Conservation (phyloP, 208 protist species). For the Crithidia sp. region DNA sequence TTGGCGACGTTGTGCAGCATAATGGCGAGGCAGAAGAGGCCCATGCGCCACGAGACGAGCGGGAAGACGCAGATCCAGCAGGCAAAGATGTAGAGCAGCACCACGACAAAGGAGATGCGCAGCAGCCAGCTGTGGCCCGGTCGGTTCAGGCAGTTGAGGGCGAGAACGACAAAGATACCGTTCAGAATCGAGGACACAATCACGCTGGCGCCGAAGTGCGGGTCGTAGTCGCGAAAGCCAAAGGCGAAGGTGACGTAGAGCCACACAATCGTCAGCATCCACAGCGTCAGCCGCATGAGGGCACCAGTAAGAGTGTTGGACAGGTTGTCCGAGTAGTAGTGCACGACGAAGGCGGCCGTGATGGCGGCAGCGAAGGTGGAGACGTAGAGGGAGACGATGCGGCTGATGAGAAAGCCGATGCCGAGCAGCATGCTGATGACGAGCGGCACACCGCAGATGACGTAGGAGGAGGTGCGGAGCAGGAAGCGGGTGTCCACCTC, state of each 20-base stretch:
- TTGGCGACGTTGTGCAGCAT: slow-evolving; percentile 66
- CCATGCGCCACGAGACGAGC: slow-evolving; percentile 51
- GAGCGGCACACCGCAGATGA: slow-evolving; percentile 65
- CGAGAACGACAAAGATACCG: slow-evolving; percentile 40
- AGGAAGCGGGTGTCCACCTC: slow-evolving; percentile 33
- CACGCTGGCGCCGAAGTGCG: slow-evolving; percentile 41
- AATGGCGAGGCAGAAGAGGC: slow-evolving; percentile 66
- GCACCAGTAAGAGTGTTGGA: slow-evolving; percentile 45
- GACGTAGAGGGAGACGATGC: slow-evolving; percentile 50
- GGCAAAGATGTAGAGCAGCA: slow-evolving; percentile 51
- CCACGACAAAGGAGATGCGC: slow-evolving; percentile 41
- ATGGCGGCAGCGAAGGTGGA: slow-evolving; percentile 38
- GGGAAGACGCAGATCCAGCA: slow-evolving; percentile 66
- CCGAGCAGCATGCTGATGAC: slow-evolving; percentile 64
- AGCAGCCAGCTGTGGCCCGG: slow-evolving; percentile 42
- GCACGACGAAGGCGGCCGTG: slow-evolving; percentile 52
- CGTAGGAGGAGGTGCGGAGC: slow-evolving; percentile 51
- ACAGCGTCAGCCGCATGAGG: slow-evolving; percentile 53
- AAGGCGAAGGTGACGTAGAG: slow-evolving; percentile 61
- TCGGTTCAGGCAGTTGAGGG: slow-evolving; percentile 45
- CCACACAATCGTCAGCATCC: slow-evolving; percentile 65
- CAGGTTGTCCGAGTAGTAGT: slow-evolving; percentile 65
- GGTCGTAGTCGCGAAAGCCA: slow-evolving; percentile 50
- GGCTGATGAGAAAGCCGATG: slow-evolving; percentile 73
- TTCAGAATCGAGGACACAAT: slow-evolving; percentile 43